Percentiles rank a stretch among this genome's conserved stretches.
These are phyloP conservation scores for Solanum peruvianum DNA, from an alignment of 257 asterid genomes.

Conservation along the genomic window DNA sequence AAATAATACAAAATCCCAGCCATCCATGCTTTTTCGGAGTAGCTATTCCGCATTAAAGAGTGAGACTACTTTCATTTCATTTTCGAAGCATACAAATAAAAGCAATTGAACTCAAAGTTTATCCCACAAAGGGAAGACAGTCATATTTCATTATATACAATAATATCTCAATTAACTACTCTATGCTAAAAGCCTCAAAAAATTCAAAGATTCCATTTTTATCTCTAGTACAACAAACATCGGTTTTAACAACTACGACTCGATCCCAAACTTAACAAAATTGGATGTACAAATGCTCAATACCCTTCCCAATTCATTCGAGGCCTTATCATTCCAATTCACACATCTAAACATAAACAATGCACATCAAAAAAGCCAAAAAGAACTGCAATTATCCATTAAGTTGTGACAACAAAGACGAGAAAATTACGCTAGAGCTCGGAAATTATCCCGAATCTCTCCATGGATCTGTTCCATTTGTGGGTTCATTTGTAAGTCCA, in stretches of 20 bases:
- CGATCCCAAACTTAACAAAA: neutral
- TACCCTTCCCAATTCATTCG: neutral
- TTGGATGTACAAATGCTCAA: neutral
- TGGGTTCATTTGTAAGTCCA: conserved; percentile 65
- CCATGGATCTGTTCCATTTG: conserved; percentile 98
- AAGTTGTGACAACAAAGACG: neutral
- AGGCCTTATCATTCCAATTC: neutral
- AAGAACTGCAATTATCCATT: neutral
- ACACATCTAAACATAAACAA: neutral
- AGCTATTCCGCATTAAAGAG: neutral
- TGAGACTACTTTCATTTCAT: neutral
- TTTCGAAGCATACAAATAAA: neutral
- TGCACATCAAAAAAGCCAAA: neutral
- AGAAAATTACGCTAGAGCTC: conserved; percentile 58
- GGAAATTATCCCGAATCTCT: conserved; percentile 75
- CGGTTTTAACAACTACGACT: neutral
- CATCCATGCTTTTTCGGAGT: neutral
- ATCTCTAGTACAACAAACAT: neutral
- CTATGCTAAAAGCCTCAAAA: neutral
- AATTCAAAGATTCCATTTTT: neutral
- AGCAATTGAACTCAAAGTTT: neutral
- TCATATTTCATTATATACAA: neutral
- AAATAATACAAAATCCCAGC: neutral
- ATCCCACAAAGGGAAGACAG: neutral
- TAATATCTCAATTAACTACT: neutral